Conservation (phyloP, 768 basidiomycete genomes). For the Mrakia gelida region DNA sequence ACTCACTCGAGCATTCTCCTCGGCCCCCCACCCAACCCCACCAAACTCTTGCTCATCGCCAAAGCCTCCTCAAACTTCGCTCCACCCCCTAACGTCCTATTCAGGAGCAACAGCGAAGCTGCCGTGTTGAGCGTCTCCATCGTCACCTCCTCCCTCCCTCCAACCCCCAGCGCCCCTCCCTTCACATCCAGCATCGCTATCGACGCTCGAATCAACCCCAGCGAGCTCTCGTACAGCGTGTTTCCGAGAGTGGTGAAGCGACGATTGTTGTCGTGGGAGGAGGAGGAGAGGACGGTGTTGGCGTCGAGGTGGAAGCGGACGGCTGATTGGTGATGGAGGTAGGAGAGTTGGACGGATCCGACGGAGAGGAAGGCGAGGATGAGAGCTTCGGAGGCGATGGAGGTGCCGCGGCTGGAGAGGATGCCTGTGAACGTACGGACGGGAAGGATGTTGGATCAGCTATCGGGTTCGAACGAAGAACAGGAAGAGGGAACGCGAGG, state of each 20-base stretch:
- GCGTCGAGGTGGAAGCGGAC: not conserved
- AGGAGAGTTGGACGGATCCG: not conserved
- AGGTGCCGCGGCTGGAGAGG: not conserved
- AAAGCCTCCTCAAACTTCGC: not conserved
- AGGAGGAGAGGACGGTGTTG: not conserved
- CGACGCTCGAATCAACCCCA: not conserved
- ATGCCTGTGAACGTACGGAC: too few relatives aligned
- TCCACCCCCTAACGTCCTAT: not conserved
- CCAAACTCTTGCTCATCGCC: not conserved
- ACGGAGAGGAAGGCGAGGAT: not conserved
- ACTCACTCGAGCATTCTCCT: conserved; percentile 1
- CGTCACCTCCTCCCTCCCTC: not conserved
- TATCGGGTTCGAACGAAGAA: too few relatives aligned
- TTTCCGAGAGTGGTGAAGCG: not conserved
- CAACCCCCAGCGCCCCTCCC: not conserved
- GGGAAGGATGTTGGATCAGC: too few relatives aligned
- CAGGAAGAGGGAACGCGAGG: too few relatives aligned
- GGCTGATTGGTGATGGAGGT: not conserved
- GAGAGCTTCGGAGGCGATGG: not conserved
- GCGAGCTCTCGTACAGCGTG: not conserved
- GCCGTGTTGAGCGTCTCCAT: not conserved
- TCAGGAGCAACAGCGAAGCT: not conserved
- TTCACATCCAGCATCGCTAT: not conserved
- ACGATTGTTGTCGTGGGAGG: not conserved
- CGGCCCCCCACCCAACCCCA: not conserved